A percentile compares a stretch with the other conserved stretches of the same genome.
Conservation (phyloP, 1,284 basidiomycete genomes). For the Irpex sp. region DNA sequence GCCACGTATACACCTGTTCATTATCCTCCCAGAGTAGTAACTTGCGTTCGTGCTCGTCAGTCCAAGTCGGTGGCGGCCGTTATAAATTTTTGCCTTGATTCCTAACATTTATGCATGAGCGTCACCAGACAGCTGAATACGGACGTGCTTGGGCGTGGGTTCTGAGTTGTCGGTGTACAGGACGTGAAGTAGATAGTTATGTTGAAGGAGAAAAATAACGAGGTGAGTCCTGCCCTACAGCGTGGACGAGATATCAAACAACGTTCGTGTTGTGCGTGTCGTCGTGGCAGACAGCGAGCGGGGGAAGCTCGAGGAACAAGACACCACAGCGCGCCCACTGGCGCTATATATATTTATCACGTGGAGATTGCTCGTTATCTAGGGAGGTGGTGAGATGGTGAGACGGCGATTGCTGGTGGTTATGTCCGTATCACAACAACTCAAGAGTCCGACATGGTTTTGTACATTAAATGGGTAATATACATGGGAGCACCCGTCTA, state of each 20-base stretch:
- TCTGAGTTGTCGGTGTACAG: too few relatives aligned
- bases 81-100: slow-evolving; percentile 14
- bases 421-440: too few relatives aligned
- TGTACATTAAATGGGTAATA: background rate
- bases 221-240: slow-evolving; percentile 4
- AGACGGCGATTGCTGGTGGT: too few relatives aligned
- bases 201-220: background rate
- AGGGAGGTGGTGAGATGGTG: too few relatives aligned
- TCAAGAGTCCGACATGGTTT: background rate
- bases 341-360: background rate
- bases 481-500: background rate
- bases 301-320: background rate
- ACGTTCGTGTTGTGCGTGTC: background rate
- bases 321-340: background rate
- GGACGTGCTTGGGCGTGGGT: too few relatives aligned
- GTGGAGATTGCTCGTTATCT: background rate
- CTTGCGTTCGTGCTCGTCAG: slow-evolving; percentile 7
- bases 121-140: background rate
- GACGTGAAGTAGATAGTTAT: background rate
- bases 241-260: background rate
- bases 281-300: background rate
- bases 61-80: slow-evolving; percentile 11
- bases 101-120: slow-evolving; percentile 16
- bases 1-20: slow-evolving; percentile 13
- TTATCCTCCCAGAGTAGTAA: slow-evolving; percentile 11